These are phyloP conservation scores for sunflower (Helianthus annuus) DNA, from an alignment of 129 eudicot genomes.

Conservation along the genomic window HanXRQr2.0-SUNRISE NC_035436.2:200660659-200661158, in stretches of 20 bases:
- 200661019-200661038: conserved; percentile 60
- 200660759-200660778: neutral
- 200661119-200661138: neutral
- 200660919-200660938: conserved; percentile 88
- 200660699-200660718: neutral
- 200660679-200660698: neutral
- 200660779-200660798: neutral
- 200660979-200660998: conserved; percentile 5
- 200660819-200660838: neutral
- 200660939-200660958: conserved; percentile 25
- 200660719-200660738: neutral
- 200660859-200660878: conserved; percentile 89
- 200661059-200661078: conserved; percentile 99
- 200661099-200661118: neutral
- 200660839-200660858: conserved; percentile 6
- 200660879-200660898: conserved; percentile 95
- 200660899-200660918: conserved; percentile 89
- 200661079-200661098: neutral
- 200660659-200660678: neutral
- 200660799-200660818: conserved; percentile 3
- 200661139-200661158: neutral
- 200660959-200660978: conserved; percentile 24
- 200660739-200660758: neutral
- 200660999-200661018: conserved; percentile 12
- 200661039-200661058: conserved; percentile 84